Base-by-base conservation (phyloP, 2,329 filamentous ascomycete genomes). In the Aulographum hederae region DNA sequence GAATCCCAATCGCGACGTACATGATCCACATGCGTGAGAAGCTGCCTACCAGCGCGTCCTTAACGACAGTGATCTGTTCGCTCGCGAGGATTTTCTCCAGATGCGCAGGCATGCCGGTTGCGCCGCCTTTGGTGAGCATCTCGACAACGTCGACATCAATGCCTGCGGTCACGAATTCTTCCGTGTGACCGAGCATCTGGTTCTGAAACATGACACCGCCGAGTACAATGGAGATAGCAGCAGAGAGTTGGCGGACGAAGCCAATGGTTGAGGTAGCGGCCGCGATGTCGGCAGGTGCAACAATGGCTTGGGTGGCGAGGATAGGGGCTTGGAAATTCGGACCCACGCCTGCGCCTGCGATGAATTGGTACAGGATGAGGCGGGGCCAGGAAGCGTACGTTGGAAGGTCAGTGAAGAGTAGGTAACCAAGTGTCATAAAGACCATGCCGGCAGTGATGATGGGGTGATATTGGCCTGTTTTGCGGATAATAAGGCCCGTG, bases 381-480 rank as follows among this genome's bases (percentile, higher is more conserved):
- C 67, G 69, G 34, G 56, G 54, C 59, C 64, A 68, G 45, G 65
- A 62, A 14, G 56, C 52, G 15, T 59, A 56, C 3, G 69, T 47
- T 27, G 67, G 63, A 21, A 81, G 65, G 43, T 73, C 61, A 33
- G 76, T 66, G 34, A 71, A 63, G 1, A 74, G 52, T 1, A 76
- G 77, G 28, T 68, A 69, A 2, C 78, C 78, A 6, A 82, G 54
- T 0, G 67, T 65, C 51, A 72, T 67, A 34, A 78, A 45, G 6
- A 57, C 36, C 43, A 76, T 57, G 28, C 73, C 73, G 14, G 53
- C 52, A 34, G 67, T 60, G 43, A 84, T 78, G 28, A 65, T 52
- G 10, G 63, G 56, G 15, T 63, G 65, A 51, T 78, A 80, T 38
- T 66, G 64, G 19, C 77, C 77, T 0, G 73, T 78, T 47, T 70